These are phyloP conservation scores for Russula brevipes DNA, from an alignment of 768 basidiomycete genomes.

Conservation along the genomic window DNA sequence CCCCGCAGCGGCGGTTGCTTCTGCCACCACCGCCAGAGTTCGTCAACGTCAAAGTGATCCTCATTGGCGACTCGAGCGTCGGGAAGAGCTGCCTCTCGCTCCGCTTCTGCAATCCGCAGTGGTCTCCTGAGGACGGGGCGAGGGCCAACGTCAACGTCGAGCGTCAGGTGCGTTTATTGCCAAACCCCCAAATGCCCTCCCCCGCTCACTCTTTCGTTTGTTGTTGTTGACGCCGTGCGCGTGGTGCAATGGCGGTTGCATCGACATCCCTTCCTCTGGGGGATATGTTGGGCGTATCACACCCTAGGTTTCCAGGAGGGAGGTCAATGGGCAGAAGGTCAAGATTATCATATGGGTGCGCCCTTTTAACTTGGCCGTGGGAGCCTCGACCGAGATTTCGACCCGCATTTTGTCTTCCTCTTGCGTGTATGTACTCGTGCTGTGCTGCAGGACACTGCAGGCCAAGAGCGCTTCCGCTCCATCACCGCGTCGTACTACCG, in stretches of 20 bases:
- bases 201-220: neutral
- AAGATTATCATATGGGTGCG: constrained; percentile 96
- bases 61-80: constrained; percentile 86
- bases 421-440: neutral
- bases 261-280: no score
- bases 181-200: constrained; percentile 7
- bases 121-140: constrained; percentile 89
- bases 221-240: no score
- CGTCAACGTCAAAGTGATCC: constrained; percentile 73
- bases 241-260: neutral
- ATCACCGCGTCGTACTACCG: constrained; percentile 95
- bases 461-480: constrained; percentile 94
- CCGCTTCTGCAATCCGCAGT: constrained; percentile 95
- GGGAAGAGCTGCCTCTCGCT: constrained; percentile 89
- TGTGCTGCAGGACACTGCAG: constrained; percentile 76
- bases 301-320: constrained; percentile 79
- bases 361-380: neutral
- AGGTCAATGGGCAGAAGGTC: constrained; percentile 72
- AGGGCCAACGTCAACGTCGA: constrained; percentile 83
- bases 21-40: constrained; percentile 6
- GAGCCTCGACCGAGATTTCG: no score
- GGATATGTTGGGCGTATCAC: neutral
- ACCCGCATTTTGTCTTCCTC: neutral
- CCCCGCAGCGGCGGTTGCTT: no score
- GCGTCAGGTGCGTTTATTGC: constrained; percentile 54